Evolutionary conservation across 108 stramenopile genomes (phyloP).

Genomic region (Craspedostauros australis): DNA sequence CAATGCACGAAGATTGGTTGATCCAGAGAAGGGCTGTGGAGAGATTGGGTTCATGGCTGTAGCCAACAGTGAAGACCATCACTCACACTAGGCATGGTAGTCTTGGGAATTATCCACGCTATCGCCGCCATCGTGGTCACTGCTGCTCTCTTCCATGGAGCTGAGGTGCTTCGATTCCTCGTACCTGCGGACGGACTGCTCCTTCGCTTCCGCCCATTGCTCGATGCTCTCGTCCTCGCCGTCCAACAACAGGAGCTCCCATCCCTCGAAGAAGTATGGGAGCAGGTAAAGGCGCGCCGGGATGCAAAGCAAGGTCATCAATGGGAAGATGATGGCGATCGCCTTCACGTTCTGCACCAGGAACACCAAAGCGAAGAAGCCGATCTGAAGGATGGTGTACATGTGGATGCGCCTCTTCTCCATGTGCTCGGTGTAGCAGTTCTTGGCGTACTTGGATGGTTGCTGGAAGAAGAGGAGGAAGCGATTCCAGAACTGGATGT

Average conservation of each 20-base stretch:
- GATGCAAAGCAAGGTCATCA: slow-evolving; percentile 41
- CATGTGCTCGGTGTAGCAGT: slow-evolving; percentile 29
- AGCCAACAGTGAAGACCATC: too few species aligned
- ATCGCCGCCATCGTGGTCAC: too few species aligned
- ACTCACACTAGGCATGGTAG: too few species aligned
- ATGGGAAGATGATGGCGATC: slow-evolving; percentile 42
- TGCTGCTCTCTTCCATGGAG: too few species aligned
- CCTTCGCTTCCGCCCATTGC: slow-evolving; percentile 12
- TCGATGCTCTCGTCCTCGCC: slow-evolving; percentile 27
- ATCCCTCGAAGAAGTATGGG: slow-evolving; percentile 36
- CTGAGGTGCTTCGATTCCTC: too few species aligned
- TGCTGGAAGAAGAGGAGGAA: slow-evolving; percentile 47
- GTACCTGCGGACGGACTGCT: too few species aligned
- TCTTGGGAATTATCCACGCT: too few species aligned
- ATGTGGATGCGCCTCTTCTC: slow-evolving; percentile 20
- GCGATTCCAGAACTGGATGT: slow-evolving; percentile 42
- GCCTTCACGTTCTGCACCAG: slow-evolving; percentile 29
- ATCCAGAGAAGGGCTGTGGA: too few species aligned
- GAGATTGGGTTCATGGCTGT: too few species aligned
- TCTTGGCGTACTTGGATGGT: slow-evolving; percentile 21
- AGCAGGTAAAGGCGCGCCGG: slow-evolving; percentile 32
- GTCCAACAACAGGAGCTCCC: slow-evolving; percentile 43
- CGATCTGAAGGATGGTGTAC: slow-evolving; percentile 33
- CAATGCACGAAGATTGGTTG: too few species aligned
- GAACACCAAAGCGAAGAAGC: slow-evolving; percentile 34